A percentile compares a stretch with the other conserved stretches of the same genome.
phyloP scores from a whole-genome alignment of 352 stramenopile genomes.

The Globisporangium nagaii region DNA sequence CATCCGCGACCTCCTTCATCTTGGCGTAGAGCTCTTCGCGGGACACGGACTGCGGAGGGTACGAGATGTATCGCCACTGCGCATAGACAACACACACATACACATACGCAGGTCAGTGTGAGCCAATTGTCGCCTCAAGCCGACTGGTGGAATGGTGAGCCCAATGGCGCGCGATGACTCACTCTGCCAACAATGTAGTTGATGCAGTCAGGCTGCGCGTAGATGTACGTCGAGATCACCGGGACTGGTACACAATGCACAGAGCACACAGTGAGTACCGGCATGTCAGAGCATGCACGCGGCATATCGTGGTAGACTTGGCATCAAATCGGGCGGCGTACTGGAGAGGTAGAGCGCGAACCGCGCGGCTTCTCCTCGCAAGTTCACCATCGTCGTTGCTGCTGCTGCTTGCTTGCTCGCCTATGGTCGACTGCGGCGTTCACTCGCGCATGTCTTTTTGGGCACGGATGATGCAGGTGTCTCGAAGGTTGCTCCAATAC shows the following conservation, averaged over 20 bases:
- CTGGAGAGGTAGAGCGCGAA: constrained; percentile 70
- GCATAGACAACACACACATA: background rate
- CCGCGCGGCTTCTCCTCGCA: constrained; percentile 58
- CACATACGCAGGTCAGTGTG: too few relatives aligned
- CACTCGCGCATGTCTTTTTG: constrained; percentile 1
- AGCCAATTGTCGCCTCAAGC: too few relatives aligned
- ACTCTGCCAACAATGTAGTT: constrained; percentile 70
- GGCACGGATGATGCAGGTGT: background rate
- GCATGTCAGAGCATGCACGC: background rate
- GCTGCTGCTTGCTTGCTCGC: constrained; percentile 1
- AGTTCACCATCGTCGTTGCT: constrained; percentile 54
- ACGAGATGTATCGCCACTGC: constrained; percentile 86
- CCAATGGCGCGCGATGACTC: background rate
- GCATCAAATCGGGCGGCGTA: constrained; percentile 18
- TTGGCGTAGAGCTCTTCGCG: constrained; percentile 76
- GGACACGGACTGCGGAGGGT: constrained; percentile 67
- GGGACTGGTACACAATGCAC: constrained; percentile 38
- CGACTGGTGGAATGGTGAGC: too few relatives aligned
- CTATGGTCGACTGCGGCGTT: background rate
- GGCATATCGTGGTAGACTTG: too few relatives aligned
- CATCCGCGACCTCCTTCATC: constrained; percentile 61
- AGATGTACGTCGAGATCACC: constrained; percentile 71
- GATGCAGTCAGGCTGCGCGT: constrained; percentile 84
- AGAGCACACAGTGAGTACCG: background rate
- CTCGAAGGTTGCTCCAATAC: constrained; percentile 3